Percentiles rank a stretch among this genome's conserved stretches.
Conservation (phyloP, 352 stramenopile species). For the Globisporangium cystogenes region DNA sequence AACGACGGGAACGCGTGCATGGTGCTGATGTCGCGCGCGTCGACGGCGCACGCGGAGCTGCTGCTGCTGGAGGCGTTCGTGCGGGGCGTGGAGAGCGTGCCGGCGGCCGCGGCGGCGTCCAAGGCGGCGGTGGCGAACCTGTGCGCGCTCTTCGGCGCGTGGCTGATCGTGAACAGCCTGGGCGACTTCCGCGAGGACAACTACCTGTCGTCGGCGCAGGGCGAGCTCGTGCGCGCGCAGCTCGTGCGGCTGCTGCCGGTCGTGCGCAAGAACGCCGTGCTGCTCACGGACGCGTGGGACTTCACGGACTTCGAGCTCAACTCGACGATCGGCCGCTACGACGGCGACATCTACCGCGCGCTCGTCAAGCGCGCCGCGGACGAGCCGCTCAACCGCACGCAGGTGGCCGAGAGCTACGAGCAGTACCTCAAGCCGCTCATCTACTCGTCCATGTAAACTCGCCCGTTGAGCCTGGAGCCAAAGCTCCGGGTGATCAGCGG, state of each 20-base stretch:
- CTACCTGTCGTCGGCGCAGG: constrained; percentile 29
- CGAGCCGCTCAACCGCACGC: constrained; percentile 55
- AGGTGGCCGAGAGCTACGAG: constrained; percentile 52
- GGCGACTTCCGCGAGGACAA: constrained; percentile 41
- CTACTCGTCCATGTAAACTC: constrained; percentile 22
- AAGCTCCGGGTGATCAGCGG: no score
- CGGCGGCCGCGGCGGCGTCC: constrained; percentile 2
- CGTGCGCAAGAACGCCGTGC: constrained; percentile 31
- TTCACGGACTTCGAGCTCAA: constrained; percentile 58
- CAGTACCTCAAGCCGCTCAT: constrained; percentile 40
- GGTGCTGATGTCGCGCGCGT: constrained; percentile 36
- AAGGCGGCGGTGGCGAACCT: constrained; percentile 17
- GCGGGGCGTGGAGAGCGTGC: constrained; percentile 10
- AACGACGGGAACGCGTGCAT: constrained; percentile 26
- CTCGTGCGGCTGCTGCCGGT: constrained; percentile 21
- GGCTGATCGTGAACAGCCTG: constrained; percentile 23
- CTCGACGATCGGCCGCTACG: constrained; percentile 67
- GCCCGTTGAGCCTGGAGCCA: no score
- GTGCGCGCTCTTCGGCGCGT: constrained; percentile 22
- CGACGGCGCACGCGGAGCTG: constrained; percentile 25
- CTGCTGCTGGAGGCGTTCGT: constrained; percentile 21
- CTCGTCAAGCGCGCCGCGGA: constrained; percentile 36
- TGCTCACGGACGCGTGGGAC: constrained; percentile 33
- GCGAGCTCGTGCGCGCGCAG: constrained; percentile 15
- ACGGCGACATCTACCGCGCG: constrained; percentile 66